Evolutionary conservation across 176 grass and related monocot species (phyloP), one percentile per base, ranked within the genome.

Genomic region (Rhynchospora pubera): DNA sequence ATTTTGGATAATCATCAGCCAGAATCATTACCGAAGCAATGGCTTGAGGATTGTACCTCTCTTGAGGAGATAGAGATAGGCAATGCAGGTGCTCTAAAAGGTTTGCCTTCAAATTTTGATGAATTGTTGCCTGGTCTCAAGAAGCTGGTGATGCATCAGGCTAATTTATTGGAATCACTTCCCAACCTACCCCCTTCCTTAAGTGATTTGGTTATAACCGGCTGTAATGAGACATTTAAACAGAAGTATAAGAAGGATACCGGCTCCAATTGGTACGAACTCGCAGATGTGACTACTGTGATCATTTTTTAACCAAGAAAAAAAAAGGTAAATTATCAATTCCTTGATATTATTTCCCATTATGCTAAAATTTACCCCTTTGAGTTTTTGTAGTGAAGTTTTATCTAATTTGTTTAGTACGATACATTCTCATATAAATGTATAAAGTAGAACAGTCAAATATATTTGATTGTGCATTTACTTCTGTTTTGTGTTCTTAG

Each of bases 141-240:
- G 71, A 78, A 28, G 23, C 7, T 87, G 69, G 30, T 34, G 53
- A 21, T 65, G 51, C 6, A 66, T 83, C 18, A 77, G 10, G 13
- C 85, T 19, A 22, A 24, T 28, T 66, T 82, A 51, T 28, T 12
- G 0, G 23, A 19, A 32, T 24, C 15, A 24, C 80, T 87, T 43
- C 79, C 85, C 4, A 0, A 5, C 4, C 10, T 83, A 47, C 85
- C 85, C 11, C 7, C 9, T 28, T 83, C 57, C 0, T 64, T 87
- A 14, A 65, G 82, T 10, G 80, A 34, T 78, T 83, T 83, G 46
- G 70, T 87, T 65, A 57, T 87, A 16, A 67, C 30, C 45, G 1
- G 9, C 2, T 78, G 80, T 83, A 64, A 44, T 78, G 13, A 39
- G 28, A 9, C 50, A 47, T 34, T 78, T 22, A 45, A 8, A 56